Conservation (phyloP, 352 stramenopile species). For the Phytophthora vignae region DNA sequence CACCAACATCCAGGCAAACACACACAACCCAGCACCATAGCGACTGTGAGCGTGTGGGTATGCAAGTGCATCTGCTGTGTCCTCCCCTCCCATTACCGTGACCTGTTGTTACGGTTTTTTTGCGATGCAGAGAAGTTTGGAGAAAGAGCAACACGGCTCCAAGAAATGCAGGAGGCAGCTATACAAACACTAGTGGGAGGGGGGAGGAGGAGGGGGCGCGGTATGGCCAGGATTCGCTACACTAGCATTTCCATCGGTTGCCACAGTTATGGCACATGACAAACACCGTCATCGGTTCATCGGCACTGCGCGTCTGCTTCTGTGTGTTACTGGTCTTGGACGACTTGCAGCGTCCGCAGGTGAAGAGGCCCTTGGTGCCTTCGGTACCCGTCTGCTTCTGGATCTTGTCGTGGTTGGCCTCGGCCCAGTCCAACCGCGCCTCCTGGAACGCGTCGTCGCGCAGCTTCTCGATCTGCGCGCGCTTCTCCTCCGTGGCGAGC, state of each 20-base stretch:
- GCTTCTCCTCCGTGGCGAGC: slow-evolving; percentile 88
- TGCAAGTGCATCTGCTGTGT: slow-evolving; percentile 6
- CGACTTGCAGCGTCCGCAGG: slow-evolving; percentile 95
- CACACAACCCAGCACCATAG: neutral
- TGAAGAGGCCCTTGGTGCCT: slow-evolving; percentile 85
- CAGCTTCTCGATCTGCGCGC: slow-evolving; percentile 85
- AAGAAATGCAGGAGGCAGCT: slow-evolving; percentile 24
- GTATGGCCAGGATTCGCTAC: slow-evolving; percentile 36
- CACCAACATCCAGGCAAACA: neutral
- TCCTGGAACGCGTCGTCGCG: slow-evolving; percentile 86
- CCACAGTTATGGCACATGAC: slow-evolving; percentile 97
- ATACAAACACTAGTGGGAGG: slow-evolving; percentile 15
- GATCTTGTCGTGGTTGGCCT: slow-evolving; percentile 93
- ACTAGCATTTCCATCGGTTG: slow-evolving; percentile 95
- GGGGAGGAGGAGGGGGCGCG: slow-evolving; percentile 6
- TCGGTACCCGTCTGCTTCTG: slow-evolving; percentile 89
- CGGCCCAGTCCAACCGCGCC: slow-evolving; percentile 88
- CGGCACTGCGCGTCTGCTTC: slow-evolving; percentile 97
- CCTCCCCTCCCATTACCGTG: slow-evolving; percentile 11
- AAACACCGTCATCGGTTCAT: slow-evolving; percentile 99
- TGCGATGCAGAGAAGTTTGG: slow-evolving; percentile 25
- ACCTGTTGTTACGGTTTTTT: slow-evolving; percentile 1
- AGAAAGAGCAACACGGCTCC: slow-evolving; percentile 26
- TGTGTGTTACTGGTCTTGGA: slow-evolving; percentile 97
- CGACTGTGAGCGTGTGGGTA: neutral